phyloP scores from a whole-genome alignment of 139 green algal species.

The Tetradesmus lagerheimii region DNA sequence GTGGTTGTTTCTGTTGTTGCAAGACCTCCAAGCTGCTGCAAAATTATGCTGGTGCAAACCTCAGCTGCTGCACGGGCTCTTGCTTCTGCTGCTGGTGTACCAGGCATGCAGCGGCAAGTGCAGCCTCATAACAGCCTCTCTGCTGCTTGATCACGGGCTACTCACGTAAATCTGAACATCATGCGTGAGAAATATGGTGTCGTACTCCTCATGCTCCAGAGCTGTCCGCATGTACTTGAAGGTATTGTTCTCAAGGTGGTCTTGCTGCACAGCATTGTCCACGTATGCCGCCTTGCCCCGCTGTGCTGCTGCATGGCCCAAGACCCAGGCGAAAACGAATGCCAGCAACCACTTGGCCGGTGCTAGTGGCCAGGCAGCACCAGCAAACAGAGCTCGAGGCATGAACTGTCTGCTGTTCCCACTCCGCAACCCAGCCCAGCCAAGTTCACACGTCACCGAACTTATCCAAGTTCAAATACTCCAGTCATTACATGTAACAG shows the following conservation, averaged over 20 bases:
- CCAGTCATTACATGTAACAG: too few species aligned
- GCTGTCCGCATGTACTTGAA: constrained; percentile 11
- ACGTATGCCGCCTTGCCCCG: neutral
- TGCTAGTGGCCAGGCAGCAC: neutral
- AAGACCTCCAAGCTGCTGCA: too few species aligned
- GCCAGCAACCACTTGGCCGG: neutral
- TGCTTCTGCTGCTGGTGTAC: neutral
- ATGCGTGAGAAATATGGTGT: neutral
- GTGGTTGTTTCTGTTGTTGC: too few species aligned
- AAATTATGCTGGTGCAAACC: too few species aligned
- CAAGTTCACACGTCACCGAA: too few species aligned
- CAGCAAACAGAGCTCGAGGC: neutral
- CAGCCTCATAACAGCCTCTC: neutral
- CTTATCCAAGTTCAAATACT: too few species aligned
- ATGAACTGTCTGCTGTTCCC: neutral
- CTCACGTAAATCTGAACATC: neutral
- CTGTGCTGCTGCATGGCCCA: neutral
- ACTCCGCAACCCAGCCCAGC: neutral
- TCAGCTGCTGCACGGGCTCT: too few species aligned
- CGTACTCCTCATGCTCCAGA: neutral
- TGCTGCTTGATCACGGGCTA: neutral
- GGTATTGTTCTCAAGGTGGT: neutral
- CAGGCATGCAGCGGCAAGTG: neutral
- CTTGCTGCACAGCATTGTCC: neutral
- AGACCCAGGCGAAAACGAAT: neutral